A percentile compares a stretch with the other conserved stretches of the same genome.
Conservation (phyloP, 2,329 filamentous ascomycete species). For the Aspergillus sp. region DNA sequence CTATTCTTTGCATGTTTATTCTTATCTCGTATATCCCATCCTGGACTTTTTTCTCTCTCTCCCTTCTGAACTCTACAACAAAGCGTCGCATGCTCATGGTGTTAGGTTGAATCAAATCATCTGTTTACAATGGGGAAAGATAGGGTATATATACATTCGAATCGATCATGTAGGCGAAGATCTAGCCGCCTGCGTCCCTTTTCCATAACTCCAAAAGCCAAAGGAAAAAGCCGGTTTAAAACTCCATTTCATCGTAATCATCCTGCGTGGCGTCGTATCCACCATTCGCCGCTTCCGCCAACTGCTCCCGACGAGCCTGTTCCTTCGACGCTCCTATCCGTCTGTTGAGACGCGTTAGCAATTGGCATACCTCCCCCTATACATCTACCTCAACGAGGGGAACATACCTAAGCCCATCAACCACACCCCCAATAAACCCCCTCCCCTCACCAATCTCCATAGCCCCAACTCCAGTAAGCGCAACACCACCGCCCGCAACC, state of each 20-base stretch:
- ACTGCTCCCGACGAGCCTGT: conserved; percentile 74
- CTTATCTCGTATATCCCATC: conserved; percentile 7
- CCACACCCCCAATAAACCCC: conserved; percentile 80
- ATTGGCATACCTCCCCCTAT: background rate
- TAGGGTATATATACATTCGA: conserved; percentile 44
- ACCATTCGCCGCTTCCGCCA: conserved; percentile 68
- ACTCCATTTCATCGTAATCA: conserved; percentile 63
- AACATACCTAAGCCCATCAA: conserved; percentile 74
- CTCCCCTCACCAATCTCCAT: conserved; percentile 91
- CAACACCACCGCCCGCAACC: conserved; percentile 65
- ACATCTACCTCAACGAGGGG: background rate
- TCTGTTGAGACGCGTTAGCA: conserved; percentile 45
- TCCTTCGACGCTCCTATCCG: conserved; percentile 83
- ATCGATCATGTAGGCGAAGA: conserved; percentile 25
- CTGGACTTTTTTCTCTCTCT: conserved; percentile 10
- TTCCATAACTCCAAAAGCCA: conserved; percentile 30
- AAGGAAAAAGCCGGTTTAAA: conserved; percentile 30
- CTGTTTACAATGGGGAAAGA: conserved; percentile 27
- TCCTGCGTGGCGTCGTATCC: conserved; percentile 53
- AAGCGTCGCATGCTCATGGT: conserved; percentile 39
- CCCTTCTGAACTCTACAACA: conserved; percentile 18
- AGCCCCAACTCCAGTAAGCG: conserved; percentile 80
- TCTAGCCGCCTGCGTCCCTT: conserved; percentile 27
- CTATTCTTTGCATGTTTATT: conserved; percentile 7
- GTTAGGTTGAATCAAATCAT: conserved; percentile 37